Conservation (phyloP, 169 alveolate genomes). For the Amoebophrya sp. region DNA sequence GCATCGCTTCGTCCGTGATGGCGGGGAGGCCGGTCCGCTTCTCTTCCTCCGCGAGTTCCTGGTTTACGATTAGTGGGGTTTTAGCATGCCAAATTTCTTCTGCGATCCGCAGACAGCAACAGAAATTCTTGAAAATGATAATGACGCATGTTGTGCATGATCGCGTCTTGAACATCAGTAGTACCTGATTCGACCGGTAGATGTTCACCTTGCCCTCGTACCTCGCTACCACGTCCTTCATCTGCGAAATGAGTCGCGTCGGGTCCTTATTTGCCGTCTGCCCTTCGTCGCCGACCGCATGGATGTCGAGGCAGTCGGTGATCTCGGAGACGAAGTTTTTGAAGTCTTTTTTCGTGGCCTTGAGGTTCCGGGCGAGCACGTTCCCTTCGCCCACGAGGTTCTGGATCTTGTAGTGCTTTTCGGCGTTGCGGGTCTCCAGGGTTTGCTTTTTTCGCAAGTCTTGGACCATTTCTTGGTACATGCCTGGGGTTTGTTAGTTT, state of each 20-base stretch:
- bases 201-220: background rate
- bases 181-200: background rate
- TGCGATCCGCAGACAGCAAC: too few species aligned
- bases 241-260: background rate
- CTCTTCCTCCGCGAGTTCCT: slow-evolving; percentile 17
- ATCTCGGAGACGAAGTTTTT: background rate
- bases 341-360: background rate
- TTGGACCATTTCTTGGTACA: slow-evolving; percentile 11
- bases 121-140: too few species aligned
- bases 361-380: background rate
- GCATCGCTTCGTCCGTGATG: background rate
- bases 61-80: background rate
- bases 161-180: too few species aligned
- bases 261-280: background rate
- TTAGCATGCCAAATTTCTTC: too few species aligned
- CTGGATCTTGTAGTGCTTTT: slow-evolving; percentile 8
- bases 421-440: background rate
- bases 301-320: background rate
- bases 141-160: too few species aligned
- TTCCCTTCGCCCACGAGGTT: background rate
- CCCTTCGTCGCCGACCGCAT: background rate
- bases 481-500: too few species aligned
- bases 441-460: background rate
- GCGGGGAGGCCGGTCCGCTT: slow-evolving; percentile 10
- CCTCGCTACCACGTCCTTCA: background rate